A percentile compares a stretch with the other conserved stretches of the same genome.
These are phyloP conservation scores for Corymbia calophylla DNA, from an alignment of 441 rosid genomes.

Conservation along the genomic window DNA sequence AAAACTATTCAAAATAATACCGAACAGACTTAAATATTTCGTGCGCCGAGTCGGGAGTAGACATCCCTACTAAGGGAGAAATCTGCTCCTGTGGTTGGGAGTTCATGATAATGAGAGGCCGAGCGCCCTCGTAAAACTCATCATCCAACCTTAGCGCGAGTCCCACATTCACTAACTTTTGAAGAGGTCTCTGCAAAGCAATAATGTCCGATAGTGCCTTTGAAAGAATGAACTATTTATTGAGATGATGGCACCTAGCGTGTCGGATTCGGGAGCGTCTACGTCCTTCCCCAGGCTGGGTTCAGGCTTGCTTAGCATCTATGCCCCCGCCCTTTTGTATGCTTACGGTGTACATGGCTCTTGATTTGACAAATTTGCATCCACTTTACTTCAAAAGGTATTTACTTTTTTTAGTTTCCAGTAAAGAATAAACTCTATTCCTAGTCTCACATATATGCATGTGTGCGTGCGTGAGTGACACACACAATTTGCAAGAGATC, in stretches of 20 bases:
- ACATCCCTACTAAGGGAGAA: not conserved
- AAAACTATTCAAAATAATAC: not conserved
- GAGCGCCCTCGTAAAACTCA: not conserved
- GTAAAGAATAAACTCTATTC: not conserved
- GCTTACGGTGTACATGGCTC: not conserved
- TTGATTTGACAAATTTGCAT: not conserved
- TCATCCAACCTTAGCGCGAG: not conserved
- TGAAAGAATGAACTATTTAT: not conserved
- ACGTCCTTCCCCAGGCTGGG: not conserved
- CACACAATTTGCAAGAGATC: not conserved
- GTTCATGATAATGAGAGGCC: not conserved
- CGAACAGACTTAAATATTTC: not conserved
- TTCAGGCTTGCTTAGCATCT: not conserved
- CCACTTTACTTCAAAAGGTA: not conserved
- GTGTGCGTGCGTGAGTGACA: too few species aligned
- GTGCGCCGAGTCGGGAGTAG: accelerated
- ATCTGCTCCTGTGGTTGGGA: not conserved
- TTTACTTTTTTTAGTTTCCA: not conserved
- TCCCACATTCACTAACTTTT: not conserved
- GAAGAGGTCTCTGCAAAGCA: not conserved
- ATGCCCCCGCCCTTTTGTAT: not conserved
- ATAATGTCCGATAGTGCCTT: not conserved
- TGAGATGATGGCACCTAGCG: not conserved
- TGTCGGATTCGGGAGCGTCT: not conserved
- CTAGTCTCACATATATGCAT: not conserved